A percentile compares a stretch with the other conserved stretches of the same genome.
Evolutionary conservation across 2,329 filamentous ascomycete species (phyloP).

Genomic region (Ceratocystis smalleyi): DNA sequence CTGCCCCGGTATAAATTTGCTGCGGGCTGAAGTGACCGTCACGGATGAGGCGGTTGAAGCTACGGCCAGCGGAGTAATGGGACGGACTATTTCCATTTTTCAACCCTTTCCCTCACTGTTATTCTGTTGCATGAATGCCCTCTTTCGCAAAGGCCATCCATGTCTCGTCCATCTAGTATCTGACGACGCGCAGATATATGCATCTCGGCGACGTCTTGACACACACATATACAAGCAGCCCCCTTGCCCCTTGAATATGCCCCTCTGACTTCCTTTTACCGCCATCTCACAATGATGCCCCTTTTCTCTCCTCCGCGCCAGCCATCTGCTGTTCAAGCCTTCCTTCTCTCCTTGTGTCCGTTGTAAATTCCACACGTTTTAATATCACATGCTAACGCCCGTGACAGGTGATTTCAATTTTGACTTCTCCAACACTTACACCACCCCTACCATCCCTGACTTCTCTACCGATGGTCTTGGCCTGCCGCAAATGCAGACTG

Average conservation of each 20-base stretch:
- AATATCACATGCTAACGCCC: conserved; percentile 15
- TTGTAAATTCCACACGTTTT: not conserved
- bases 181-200: too few relatives aligned
- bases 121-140: not conserved
- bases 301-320: not conserved
- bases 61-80: not conserved
- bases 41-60: not conserved
- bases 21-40: not conserved
- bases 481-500: conserved; percentile 40
- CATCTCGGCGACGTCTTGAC: not conserved
- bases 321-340: not conserved
- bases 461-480: conserved; percentile 18
- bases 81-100: not conserved
- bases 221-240: not conserved
- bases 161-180: not conserved
- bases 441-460: not conserved
- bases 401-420: conserved; percentile 16
- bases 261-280: not conserved
- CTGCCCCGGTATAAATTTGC: not conserved
- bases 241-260: not conserved
- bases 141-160: not conserved
- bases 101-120: not conserved
- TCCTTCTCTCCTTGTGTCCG: not conserved
- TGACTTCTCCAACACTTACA: conserved; percentile 31
- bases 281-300: not conserved